Evolutionary conservation across 2,329 filamentous ascomycete species (phyloP), one percentile per base, ranked within the genome.

Genomic region (Dothistroma septosporum): DNA sequence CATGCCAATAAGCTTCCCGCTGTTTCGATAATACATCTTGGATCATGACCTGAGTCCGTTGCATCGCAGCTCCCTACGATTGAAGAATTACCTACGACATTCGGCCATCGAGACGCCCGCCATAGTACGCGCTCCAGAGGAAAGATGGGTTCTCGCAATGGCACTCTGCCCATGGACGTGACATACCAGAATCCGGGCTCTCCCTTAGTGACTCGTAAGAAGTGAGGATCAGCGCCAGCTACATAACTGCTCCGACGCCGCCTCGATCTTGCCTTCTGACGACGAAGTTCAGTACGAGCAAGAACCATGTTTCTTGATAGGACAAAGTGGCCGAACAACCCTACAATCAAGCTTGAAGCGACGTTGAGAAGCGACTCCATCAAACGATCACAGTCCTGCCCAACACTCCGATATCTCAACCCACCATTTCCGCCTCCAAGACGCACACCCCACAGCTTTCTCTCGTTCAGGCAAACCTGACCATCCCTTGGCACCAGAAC

Each of bases 401-500:
- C 41, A 44, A 44, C 41, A 19, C 6, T n/a, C 16, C n/a, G 49
- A 57, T 22, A 35, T 58, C n/a, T 47, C 56, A 33, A 59, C 35
- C 2, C 61, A 60, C 32, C 61, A 58, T 7, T 31, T 60, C 57
- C 47, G 44, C 33, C 49, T 62, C 22, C 32, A 54, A 55, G 57
- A 62, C 33, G 57, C 44, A 21, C 57, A 62, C 12, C 54, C 57
- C 32, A 57, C 61, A 2, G 57, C 61, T 5, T 37, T 46, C 33
- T 57, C 60, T 22, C 49, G 58, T 14, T 48, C 54, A 21, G 61
- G 57, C 5, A 60, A 55, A 48, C 48, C 58, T 10, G 57, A 50
- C n/a, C 41, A 50, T 12, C 41, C 53, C 12, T 47, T 61, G 32
- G 57, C 58, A 10, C 53, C 59, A 48, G 55, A 61, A 41, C 31